Percentiles rank a stretch among this genome's conserved stretches.
Conservation (phyloP, 371 early-diverging fungal species). For the Syncephalis fuscata region DNA sequence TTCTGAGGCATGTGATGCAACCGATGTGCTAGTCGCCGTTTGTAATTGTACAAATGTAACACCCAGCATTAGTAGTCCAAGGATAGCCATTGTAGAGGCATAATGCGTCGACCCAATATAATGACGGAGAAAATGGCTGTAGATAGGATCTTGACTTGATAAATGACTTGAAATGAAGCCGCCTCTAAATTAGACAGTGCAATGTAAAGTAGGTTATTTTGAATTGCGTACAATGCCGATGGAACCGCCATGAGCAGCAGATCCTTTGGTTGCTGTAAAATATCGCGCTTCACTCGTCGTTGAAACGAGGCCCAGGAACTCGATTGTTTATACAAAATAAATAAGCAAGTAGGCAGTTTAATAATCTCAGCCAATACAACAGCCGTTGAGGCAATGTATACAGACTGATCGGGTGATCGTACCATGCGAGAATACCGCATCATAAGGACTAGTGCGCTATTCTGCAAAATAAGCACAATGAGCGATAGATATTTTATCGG, state of each 20-base stretch:
- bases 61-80: conserved; percentile 69
- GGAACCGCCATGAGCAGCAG: conserved; percentile 59
- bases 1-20: neutral
- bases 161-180: conserved; percentile 89
- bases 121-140: conserved; percentile 82
- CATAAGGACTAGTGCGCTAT: conserved; percentile 36
- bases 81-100: conserved; percentile 59
- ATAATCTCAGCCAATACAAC: conserved; percentile 45
- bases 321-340: conserved; percentile 19
- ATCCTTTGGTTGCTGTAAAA: conserved; percentile 31
- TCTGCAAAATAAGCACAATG: conserved; percentile 34
- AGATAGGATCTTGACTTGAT: conserved; percentile 91
- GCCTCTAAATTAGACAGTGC: conserved; percentile 80
- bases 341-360: conserved; percentile 26
- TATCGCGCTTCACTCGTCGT: conserved; percentile 23
- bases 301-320: conserved; percentile 14
- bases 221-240: conserved; percentile 78
- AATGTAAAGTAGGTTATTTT: conserved; percentile 86
- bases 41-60: conserved; percentile 77
- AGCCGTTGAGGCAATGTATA: conserved; percentile 48
- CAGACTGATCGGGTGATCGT: conserved; percentile 22
- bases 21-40: conserved; percentile 15
- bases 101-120: conserved; percentile 48
- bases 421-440: conserved; percentile 42
- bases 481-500: conserved; percentile 17